These are phyloP conservation scores for Aquilaria malaccensis DNA, from an alignment of 345 rosid genomes.

Conservation along the genomic window DNA sequence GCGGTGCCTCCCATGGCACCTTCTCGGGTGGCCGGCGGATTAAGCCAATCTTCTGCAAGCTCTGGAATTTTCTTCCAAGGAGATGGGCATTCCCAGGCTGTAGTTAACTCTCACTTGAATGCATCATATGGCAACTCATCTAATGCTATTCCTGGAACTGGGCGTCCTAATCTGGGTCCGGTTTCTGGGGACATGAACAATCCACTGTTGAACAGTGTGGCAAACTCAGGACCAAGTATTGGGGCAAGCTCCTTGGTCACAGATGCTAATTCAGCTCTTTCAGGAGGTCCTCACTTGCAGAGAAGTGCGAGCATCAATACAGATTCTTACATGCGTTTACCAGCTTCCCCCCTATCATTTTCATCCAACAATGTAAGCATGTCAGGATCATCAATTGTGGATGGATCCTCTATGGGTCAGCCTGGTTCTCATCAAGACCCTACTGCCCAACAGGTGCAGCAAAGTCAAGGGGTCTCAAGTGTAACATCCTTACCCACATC, in stretches of 20 bases:
- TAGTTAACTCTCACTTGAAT: conserved; percentile 80
- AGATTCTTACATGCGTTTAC: conserved; percentile 91
- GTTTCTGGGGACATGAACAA: conserved; percentile 84
- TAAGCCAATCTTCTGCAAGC: conserved; percentile 85
- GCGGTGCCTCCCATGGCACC: conserved; percentile 61
- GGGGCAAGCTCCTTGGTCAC: conserved; percentile 95
- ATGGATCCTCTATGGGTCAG: conserved; percentile 78
- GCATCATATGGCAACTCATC: conserved; percentile 77
- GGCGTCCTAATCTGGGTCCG: conserved; percentile 54
- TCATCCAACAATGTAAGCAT: conserved; percentile 86
- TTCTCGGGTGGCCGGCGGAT: conserved; percentile 69
- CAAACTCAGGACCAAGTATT: conserved; percentile 85
- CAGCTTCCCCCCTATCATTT: conserved; percentile 92
- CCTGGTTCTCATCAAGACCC: conserved; percentile 62
- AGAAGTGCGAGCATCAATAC: conserved; percentile 94
- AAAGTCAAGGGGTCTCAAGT: conserved; percentile 61
- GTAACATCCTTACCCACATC: conserved; percentile 61
- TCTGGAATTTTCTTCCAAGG: conserved; percentile 97
- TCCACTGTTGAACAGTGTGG: conserved; percentile 70
- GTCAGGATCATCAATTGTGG: conserved; percentile 81
- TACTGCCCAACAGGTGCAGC: conserved; percentile 47
- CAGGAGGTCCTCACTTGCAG: conserved; percentile 86
- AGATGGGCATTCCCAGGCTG: conserved; percentile 85
- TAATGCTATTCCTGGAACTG: conserved; percentile 69
- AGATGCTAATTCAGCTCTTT: conserved; percentile 90